These are phyloP conservation scores for Priceomyces castillae DNA, from an alignment of 805 yeast genomes.

Conservation along the genomic window DNA sequence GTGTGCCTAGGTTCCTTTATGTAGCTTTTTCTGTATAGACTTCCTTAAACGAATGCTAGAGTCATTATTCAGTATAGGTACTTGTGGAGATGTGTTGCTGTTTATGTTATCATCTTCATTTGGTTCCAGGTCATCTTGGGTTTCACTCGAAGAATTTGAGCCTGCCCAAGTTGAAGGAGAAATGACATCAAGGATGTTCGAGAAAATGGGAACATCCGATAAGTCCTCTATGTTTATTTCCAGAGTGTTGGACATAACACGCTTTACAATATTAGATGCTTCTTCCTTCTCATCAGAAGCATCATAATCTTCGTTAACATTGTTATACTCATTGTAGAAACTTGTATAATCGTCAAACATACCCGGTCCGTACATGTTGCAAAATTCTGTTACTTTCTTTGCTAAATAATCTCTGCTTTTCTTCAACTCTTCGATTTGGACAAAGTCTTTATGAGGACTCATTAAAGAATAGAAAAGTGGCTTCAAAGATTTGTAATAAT, in stretches of 20 bases:
- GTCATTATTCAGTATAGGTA: neutral
- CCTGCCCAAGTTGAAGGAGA: neutral
- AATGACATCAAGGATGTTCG: conserved; percentile 2
- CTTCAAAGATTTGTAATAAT: conserved; percentile 37
- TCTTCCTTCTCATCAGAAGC: neutral
- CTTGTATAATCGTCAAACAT: conserved; percentile 37
- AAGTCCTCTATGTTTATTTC: conserved; percentile 13
- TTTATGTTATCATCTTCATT: neutral
- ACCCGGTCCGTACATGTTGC: conserved; percentile 36
- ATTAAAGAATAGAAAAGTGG: conserved; percentile 36
- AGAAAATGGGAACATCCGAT: conserved; percentile 30
- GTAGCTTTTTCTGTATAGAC: neutral
- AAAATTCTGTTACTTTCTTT: conserved; percentile 30
- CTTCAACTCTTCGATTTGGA: conserved; percentile 34
- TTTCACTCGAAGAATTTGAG: neutral
- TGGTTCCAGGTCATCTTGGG: neutral
- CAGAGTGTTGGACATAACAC: neutral
- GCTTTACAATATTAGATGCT: neutral
- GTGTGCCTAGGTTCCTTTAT: neutral
- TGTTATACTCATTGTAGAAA: conserved; percentile 28
- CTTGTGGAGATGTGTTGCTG: neutral
- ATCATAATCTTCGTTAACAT: conserved; percentile 1
- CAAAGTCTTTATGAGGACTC: conserved; percentile 24
- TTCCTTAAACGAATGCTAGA: neutral
- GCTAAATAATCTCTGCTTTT: conserved; percentile 25